Percentiles rank a stretch among this genome's conserved stretches.
These are phyloP conservation scores for Gracilaria vermiculophylla DNA, from an alignment of 23 red algal genomes.

Conservation along the genomic window DNA sequence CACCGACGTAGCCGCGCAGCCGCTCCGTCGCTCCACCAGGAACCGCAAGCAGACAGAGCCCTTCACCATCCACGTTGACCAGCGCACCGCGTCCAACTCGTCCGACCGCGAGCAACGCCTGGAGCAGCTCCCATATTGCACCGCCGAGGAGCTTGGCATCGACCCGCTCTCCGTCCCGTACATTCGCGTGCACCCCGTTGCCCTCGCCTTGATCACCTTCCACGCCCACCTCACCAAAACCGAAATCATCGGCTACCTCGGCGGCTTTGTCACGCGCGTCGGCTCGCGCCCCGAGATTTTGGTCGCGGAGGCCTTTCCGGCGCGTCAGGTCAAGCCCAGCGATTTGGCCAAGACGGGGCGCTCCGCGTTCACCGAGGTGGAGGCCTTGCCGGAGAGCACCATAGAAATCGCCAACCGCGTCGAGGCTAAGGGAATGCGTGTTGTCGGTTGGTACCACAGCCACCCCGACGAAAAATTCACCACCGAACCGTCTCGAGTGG, in stretches of 20 bases:
- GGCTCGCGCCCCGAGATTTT: not conserved
- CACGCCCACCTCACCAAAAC: conserved; percentile 75
- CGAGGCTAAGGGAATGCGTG: conserved; percentile 50
- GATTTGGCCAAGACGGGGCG: conserved; percentile 45
- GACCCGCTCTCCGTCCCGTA: conserved; percentile 12
- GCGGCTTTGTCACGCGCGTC: conserved; percentile 33
- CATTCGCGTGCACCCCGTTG: conserved; percentile 66
- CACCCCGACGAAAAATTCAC: conserved; percentile 76
- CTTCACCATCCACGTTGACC: not conserved
- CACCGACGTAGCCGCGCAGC: not conserved
- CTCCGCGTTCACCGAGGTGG: conserved; percentile 64
- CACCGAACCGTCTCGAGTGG: conserved; percentile 60
- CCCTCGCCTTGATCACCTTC: conserved; percentile 66
- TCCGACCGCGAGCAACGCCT: not conserved
- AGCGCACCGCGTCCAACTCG: not conserved
- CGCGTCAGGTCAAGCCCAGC: conserved; percentile 7
- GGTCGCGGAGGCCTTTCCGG: conserved; percentile 75
- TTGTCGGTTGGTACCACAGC: conserved; percentile 88
- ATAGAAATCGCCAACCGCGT: conserved; percentile 60
- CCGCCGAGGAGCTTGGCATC: conserved; percentile 29
- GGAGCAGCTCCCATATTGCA: conserved; percentile 23
- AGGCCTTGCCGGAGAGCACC: conserved; percentile 75
- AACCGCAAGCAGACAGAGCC: not conserved
- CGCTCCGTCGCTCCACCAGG: not conserved
- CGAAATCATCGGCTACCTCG: conserved; percentile 88